phyloP scores from a whole-genome alignment of 2,329 filamentous ascomycete species.

The Colletotrichum tropicale region DNA sequence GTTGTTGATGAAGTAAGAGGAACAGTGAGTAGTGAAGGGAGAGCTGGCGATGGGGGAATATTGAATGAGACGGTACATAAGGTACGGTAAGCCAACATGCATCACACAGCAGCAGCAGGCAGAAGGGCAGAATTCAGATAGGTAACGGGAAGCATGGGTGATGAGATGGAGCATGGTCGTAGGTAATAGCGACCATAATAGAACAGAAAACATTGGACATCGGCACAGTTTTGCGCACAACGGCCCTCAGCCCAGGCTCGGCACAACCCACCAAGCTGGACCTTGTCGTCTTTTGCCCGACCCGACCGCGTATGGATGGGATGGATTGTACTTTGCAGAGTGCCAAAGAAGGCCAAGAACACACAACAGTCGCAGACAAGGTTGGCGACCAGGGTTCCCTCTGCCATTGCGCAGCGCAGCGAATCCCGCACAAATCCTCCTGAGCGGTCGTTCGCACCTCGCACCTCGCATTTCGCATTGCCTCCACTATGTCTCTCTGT shows the following conservation, averaged over 20 bases:
- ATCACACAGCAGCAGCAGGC: not conserved
- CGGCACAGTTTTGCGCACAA: slow-evolving; percentile 1
- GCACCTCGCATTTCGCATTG: not conserved
- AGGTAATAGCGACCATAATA: not conserved
- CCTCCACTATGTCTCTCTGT: too few relatives aligned
- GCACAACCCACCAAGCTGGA: slow-evolving; percentile 15
- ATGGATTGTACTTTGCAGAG: not conserved
- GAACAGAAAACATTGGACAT: not conserved
- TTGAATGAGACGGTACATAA: not conserved
- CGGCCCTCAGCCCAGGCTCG: slow-evolving; percentile 2
- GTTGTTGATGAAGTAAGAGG: not conserved
- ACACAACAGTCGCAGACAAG: not conserved
- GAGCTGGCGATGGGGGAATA: not conserved
- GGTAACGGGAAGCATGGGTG: not conserved
- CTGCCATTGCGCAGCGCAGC: not conserved
- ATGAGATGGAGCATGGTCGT: slow-evolving; percentile 11
- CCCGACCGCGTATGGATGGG: not conserved
- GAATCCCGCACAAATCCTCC: not conserved
- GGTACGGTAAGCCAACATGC: not conserved
- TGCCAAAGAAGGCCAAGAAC: not conserved
- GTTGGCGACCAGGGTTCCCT: not conserved
- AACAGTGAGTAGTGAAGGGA: not conserved
- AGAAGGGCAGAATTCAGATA: not conserved
- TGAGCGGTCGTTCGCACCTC: not conserved
- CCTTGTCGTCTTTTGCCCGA: slow-evolving; percentile 5